These are phyloP conservation scores for Mycosphaerella arachidis DNA, from an alignment of 2,329 filamentous ascomycete species.

Conservation along the genomic window DNA sequence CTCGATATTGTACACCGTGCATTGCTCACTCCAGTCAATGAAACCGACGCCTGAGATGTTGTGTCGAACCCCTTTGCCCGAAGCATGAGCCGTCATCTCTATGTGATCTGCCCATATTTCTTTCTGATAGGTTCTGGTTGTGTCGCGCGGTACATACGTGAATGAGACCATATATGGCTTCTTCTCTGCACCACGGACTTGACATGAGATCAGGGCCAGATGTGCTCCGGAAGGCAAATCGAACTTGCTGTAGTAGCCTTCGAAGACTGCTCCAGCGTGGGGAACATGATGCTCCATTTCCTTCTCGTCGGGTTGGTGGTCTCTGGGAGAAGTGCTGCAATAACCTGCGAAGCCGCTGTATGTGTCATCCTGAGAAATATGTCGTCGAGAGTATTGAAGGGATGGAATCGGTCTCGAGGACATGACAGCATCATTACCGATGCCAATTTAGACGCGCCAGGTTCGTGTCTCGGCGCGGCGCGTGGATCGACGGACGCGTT, in stretches of 20 bases:
- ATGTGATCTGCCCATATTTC: conserved; percentile 43
- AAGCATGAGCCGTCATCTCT: conserved; percentile 29
- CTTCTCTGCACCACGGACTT: conserved; percentile 40
- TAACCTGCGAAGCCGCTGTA: not conserved
- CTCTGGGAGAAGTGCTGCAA: not conserved
- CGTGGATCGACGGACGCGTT: not conserved
- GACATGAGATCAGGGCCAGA: conserved; percentile 46
- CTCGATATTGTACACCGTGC: conserved; percentile 35
- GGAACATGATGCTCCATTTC: conserved; percentile 42
- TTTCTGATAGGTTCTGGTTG: conserved; percentile 36
- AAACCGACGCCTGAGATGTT: conserved; percentile 38
- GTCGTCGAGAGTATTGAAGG: not conserved
- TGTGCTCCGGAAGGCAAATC: conserved; percentile 43
- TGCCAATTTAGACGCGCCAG: not conserved
- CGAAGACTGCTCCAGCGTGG: conserved; percentile 41
- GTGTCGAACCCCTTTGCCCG: conserved; percentile 38
- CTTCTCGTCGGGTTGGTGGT: too few relatives aligned
- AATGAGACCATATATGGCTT: conserved; percentile 45
- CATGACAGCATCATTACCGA: not conserved
- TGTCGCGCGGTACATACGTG: conserved; percentile 43
- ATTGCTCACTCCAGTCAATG: conserved; percentile 36
- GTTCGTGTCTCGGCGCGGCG: not conserved
- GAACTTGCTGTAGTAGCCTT: conserved; percentile 50
- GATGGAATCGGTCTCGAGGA: not conserved
- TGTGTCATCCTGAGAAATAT: not conserved